phyloP scores from a whole-genome alignment of 78 protist genomes.

The Chrysochromulina tobinii region DNA sequence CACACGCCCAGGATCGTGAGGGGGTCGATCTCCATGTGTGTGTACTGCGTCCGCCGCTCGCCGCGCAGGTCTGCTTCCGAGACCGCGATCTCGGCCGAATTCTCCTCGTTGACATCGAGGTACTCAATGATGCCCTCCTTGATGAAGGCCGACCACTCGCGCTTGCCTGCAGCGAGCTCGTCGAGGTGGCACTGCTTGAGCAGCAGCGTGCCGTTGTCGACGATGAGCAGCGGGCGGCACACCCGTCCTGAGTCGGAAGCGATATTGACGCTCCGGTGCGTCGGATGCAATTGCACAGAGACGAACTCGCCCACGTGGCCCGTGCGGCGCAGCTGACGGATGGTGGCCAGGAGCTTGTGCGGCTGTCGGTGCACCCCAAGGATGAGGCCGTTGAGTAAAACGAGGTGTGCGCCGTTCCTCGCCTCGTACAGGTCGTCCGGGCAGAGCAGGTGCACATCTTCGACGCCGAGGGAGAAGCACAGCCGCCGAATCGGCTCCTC shows the following conservation, averaged over 20 bases:
- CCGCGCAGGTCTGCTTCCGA: background rate
- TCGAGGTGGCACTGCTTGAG: conserved; percentile 49
- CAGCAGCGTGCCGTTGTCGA: conserved; percentile 78
- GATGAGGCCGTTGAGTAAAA: conserved; percentile 14
- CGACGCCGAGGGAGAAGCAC: conserved; percentile 85
- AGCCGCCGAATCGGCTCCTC: conserved; percentile 53
- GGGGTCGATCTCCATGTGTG: conserved; percentile 99
- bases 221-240: conserved; percentile 97
- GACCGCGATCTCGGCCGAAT: conserved; percentile 39
- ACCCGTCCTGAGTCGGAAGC: conserved; percentile 98
- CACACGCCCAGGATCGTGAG: conserved; percentile 94
- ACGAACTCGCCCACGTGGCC: conserved; percentile 73
- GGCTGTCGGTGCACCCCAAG: conserved; percentile 95
- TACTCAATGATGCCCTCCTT: conserved; percentile 60
- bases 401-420: background rate
- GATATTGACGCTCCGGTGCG: conserved; percentile 78
- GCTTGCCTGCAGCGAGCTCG: conserved; percentile 71
- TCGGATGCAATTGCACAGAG: conserved; percentile 59
- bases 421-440: background rate
- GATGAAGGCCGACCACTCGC: conserved; percentile 28
- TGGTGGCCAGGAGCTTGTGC: background rate
- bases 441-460: conserved; percentile 49
- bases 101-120: conserved; percentile 90
- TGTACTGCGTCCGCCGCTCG: conserved; percentile 25
- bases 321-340: conserved; percentile 36